These are phyloP conservation scores for Penicillium desertorum DNA, from an alignment of 495 filamentous ascomycete species.

Conservation along the genomic window DNA sequence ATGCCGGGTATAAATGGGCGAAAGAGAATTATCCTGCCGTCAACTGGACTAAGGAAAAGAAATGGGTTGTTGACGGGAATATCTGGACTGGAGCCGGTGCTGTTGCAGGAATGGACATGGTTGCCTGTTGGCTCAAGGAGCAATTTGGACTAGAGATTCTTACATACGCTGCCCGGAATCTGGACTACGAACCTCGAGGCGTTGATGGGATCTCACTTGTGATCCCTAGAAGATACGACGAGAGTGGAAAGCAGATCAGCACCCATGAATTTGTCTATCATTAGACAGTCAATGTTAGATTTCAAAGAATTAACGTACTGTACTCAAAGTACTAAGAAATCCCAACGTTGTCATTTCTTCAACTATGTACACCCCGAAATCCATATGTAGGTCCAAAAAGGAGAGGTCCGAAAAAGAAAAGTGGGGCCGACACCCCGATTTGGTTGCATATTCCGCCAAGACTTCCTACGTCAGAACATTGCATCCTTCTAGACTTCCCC, in stretches of 20 bases:
- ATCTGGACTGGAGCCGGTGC: constrained; percentile 40
- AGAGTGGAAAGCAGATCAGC: neutral
- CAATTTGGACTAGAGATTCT: constrained; percentile 26
- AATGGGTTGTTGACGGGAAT: constrained; percentile 39
- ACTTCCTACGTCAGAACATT: neutral
- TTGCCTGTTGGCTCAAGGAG: constrained; percentile 35
- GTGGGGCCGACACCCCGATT: too few relatives aligned
- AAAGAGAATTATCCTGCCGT: constrained; percentile 28
- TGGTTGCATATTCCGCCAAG: neutral
- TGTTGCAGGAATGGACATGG: constrained; percentile 41
- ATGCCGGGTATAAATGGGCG: constrained; percentile 22
- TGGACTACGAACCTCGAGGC: constrained; percentile 2
- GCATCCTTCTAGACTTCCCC: neutral
- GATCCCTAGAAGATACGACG: neutral
- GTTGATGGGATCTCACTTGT: neutral
- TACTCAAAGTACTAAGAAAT: too few relatives aligned
- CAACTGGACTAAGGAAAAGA: constrained; percentile 33
- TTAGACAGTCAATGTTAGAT: too few relatives aligned
- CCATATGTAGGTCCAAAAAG: too few relatives aligned
- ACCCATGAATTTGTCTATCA: neutral
- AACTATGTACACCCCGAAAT: too few relatives aligned
- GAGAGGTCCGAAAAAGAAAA: too few relatives aligned
- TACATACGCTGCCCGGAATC: neutral
- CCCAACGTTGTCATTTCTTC: too few relatives aligned
- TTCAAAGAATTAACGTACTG: too few relatives aligned